Evolutionary conservation across 495 filamentous ascomycete genomes (phyloP).

Genomic region (Aspergillus kassunensis): DNA sequence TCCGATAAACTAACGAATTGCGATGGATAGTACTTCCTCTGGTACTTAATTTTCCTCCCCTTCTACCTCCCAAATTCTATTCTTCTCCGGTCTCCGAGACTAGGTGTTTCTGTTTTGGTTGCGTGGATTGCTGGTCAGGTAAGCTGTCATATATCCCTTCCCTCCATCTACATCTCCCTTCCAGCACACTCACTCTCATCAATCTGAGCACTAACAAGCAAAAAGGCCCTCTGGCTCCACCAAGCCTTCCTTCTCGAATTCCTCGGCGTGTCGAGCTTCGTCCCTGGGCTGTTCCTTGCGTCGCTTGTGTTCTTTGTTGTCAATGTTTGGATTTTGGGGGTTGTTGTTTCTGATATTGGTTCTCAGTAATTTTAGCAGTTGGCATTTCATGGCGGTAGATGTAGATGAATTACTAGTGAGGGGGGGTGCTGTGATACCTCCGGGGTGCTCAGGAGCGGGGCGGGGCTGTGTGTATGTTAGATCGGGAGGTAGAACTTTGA

Average conservation of each 20-base stretch:
- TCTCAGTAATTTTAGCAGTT: no score
- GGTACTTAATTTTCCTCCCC: slow-evolving; percentile 91
- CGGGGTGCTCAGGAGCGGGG: no score
- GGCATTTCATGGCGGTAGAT: no score
- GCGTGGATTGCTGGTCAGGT: slow-evolving; percentile 73
- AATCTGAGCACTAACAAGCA: no score
- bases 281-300: slow-evolving; percentile 75
- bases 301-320: slow-evolving; percentile 76
- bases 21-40: slow-evolving; percentile 78
- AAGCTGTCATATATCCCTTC: slow-evolving; percentile 9
- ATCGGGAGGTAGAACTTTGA: no score
- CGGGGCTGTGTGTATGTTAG: no score
- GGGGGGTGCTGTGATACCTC: no score
- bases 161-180: neutral
- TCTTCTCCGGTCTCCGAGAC: slow-evolving; percentile 51
- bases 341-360: slow-evolving; percentile 69
- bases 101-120: slow-evolving; percentile 59
- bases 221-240: slow-evolving; percentile 75
- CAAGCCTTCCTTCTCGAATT: slow-evolving; percentile 89
- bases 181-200: neutral
- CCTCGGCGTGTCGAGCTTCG: slow-evolving; percentile 75
- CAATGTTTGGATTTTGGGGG: slow-evolving; percentile 81
- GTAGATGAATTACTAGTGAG: no score
- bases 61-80: slow-evolving; percentile 82
- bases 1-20: neutral